Evolutionary conservation across 2,329 filamentous ascomycete species (phyloP), one percentile per base, ranked within the genome.

Genomic region (Claviceps quebecensis): DNA sequence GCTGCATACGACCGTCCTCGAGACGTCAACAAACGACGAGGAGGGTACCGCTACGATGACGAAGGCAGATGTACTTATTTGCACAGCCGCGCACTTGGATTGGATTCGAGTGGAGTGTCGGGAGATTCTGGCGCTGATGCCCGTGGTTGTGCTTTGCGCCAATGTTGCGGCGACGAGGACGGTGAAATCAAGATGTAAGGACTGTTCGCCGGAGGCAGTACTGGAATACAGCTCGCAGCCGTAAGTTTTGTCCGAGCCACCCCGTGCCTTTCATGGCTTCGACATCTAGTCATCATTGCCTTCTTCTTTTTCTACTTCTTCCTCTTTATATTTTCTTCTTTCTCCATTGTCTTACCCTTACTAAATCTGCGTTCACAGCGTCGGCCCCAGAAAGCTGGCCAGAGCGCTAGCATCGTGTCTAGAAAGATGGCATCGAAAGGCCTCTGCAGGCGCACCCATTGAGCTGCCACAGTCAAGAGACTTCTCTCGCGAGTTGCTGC

Each of bases 161-260:
- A 63, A 65, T 49, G 59, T 61, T 1, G 48, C 64, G 4, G 57
- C 57, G 9, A 65, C 64, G 1, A 62, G 46, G 13, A 40, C 26
- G 5, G n/a, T 37, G 14, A 34, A 52, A 38, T 26, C 46, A 16
- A 48, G 46, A 39, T 19, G 23, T 17, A 34, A n/a, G 22, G 6
- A 29, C 5, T 29, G 13, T 54, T 46, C 2, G 49, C 59, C 39
- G 51, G 60, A 40, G 52, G 56, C n/a, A 49, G 54, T 22, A 53
- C 53, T 38, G 9, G 67, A 69, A 47, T 68, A 67, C 44, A 62
- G 68, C 17, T 67, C 66, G 1, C 67, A 68, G 47, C 68, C 68
- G 62, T 67, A 51, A 56, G 67, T 62, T 40, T 19, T 23, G 9
- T 11, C 9, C 9, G 8, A n/a, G n/a, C n/a, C n/a, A 11, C 29